Evolutionary conservation across 108 stramenopile genomes (phyloP).

Genomic region (Schizochytrium sp.): DNA sequence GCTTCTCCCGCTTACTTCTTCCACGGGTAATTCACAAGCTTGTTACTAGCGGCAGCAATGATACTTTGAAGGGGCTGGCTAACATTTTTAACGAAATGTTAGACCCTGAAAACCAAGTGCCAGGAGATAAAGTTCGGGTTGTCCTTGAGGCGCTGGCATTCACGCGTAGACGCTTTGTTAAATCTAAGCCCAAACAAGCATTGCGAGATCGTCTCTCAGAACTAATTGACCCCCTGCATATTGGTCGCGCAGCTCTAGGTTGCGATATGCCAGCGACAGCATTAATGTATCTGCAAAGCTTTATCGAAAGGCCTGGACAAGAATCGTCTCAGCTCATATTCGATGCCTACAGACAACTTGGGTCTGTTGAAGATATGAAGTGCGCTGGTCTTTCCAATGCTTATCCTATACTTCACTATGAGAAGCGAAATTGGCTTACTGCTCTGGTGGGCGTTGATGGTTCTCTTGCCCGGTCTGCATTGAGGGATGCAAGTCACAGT

Average conservation of each 20-base stretch:
- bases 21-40: neutral
- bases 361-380: neutral
- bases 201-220: neutral
- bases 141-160: neutral
- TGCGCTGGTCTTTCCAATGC: neutral
- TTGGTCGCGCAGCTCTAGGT: neutral
- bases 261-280: conserved; percentile 5
- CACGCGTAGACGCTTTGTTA: neutral
- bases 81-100: neutral
- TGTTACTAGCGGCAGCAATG: neutral
- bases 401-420: neutral
- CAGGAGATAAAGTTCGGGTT: neutral
- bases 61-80: neutral
- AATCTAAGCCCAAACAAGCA: neutral
- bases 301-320: neutral
- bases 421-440: conserved; percentile 18
- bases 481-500: neutral
- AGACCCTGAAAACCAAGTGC: neutral
- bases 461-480: neutral
- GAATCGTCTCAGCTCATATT: neutral
- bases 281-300: neutral
- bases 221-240: neutral
- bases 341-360: neutral
- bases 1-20: neutral
- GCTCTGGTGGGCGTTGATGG: conserved; percentile 11